Evolutionary conservation across 257 asterid species (phyloP), one percentile per base, ranked within the genome.

Genomic region (Perilla frutescens): DNA sequence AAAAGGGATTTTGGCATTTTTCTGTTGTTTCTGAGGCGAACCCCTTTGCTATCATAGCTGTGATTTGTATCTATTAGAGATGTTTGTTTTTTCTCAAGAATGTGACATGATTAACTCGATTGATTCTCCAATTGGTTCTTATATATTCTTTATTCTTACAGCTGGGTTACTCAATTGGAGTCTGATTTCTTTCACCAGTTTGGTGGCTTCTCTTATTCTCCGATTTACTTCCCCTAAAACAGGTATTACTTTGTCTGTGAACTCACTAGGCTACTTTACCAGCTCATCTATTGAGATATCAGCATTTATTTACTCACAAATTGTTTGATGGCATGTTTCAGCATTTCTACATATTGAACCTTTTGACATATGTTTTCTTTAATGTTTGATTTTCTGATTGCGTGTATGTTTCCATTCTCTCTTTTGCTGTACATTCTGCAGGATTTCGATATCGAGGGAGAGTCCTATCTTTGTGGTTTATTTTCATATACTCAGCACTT

Each of bases 121-220:
- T 41, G 49, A 45, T 66, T 15, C 7, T 39, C n/a, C 10, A 66
- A 20, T 68, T 32, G 41, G 11, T 63, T 79, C 61, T 77, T 41
- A 53, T 26, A 61, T 68, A 26, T 62, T 40, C 7, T 56, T 70
- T 54, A 8, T 72, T 61, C 64, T 75, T 87, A 87, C 96, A 90
- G 98, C 87, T 80, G 91, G 90, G 51, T 74, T 90, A 62, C 89
- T 86, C 77, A 87, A 89, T 81, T 92, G 98, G 98, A 92, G 97
- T 87, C 83, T 90, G 87, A 86, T 92, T 79, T 90, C 93, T 77
- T 65, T 92, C 66, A 74, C 89, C 81, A 79, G 87, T 84, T 78
- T 92, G 90, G 91, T 76, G 82, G 78, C 91, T 78, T 89, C 92
- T 81, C 90, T 92, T 69, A 45, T 87, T 48, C 64, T 92, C 66